Evolutionary conservation across 768 basidiomycete species (phyloP), one percentile per base, ranked within the genome.

Genomic region (Serendipita sp.): DNA sequence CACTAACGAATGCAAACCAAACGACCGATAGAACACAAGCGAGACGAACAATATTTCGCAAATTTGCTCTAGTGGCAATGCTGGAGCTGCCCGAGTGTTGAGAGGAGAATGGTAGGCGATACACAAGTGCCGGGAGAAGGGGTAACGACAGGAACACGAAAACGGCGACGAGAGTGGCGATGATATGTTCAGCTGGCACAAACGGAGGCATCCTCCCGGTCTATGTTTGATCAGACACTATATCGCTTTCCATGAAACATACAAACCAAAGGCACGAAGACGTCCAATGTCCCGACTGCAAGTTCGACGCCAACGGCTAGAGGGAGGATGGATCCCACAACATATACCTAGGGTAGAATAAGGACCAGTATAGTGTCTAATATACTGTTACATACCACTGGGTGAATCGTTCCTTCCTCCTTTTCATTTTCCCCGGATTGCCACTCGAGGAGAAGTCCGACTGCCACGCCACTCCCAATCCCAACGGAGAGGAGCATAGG

Each of bases 171-270:
- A 94, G 81, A 2, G 84, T 83, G 0, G 90, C 93, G 44, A 97
- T 87, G 70, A 97, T 85, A 71, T 88, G 83, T 67, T 98, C 95
- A 1, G 85, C 85, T 0, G 95, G 94, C 0, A 87, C 90, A 44
- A 75, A 73, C 41, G 78, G 80, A 38, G 91, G 90, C 58, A 88
- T 82, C 5, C 91, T 83, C 23, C 93, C 93, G 0, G 88, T 91
- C 87, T 89, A 68, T 3, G 56, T 8, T 30, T 16, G 48, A 18
- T 51, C 8, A 23, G 23, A 23, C 54, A 48, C 16, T 23, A 11
- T 65, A n/a, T 35, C 18, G 32, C 13, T 23, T 23, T 23, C 23
- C 23, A 2, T 11, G 15, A 36, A 18, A 13, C 54, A 7, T 5
- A 64, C 81, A 63, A 67, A 88, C 88, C 70, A 96, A 74, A 4